Conservation (phyloP, 345 rosid genomes). For the Aethionema arabicum region DNA sequence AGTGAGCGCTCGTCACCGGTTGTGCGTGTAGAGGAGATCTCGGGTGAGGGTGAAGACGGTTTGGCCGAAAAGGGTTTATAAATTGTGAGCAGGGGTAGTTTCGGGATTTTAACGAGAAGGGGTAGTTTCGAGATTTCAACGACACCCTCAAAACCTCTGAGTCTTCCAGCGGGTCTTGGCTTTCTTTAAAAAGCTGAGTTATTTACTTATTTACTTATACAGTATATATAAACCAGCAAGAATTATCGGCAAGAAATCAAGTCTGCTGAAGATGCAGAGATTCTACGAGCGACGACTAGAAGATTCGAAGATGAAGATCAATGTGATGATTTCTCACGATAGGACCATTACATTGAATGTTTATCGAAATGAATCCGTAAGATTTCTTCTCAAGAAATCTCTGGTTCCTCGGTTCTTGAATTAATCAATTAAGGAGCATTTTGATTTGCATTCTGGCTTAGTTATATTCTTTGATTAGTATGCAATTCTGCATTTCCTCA, state of each 20-base stretch:
- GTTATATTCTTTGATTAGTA: not conserved
- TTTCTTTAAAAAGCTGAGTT: too few relatives aligned
- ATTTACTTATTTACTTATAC: too few relatives aligned
- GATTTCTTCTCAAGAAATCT: too few relatives aligned
- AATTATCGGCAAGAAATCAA: not conserved
- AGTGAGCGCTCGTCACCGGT: too few relatives aligned
- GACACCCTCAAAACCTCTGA: too few relatives aligned
- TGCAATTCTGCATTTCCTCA: not conserved
- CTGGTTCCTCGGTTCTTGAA: not conserved
- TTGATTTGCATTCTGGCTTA: not conserved
- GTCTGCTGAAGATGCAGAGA: not conserved
- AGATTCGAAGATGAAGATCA: slow-evolving; percentile 49
- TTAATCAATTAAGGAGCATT: not conserved
- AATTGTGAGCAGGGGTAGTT: not conserved
- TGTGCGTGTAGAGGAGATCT: too few relatives aligned
- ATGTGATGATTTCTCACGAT: slow-evolving; percentile 73
- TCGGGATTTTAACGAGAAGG: not conserved
- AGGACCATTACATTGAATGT: slow-evolving; percentile 62
- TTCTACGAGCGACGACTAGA: not conserved
- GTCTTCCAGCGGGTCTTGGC: too few relatives aligned
- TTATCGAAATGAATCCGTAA: slow-evolving; percentile 65
- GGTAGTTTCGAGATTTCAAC: not conserved
- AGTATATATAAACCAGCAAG: too few relatives aligned
- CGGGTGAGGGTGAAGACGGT: too few relatives aligned
- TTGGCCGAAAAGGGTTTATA: too few relatives aligned